Base-by-base conservation (phyloP, 176 grass and related monocot species). In the Olyra latifolia region DNA sequence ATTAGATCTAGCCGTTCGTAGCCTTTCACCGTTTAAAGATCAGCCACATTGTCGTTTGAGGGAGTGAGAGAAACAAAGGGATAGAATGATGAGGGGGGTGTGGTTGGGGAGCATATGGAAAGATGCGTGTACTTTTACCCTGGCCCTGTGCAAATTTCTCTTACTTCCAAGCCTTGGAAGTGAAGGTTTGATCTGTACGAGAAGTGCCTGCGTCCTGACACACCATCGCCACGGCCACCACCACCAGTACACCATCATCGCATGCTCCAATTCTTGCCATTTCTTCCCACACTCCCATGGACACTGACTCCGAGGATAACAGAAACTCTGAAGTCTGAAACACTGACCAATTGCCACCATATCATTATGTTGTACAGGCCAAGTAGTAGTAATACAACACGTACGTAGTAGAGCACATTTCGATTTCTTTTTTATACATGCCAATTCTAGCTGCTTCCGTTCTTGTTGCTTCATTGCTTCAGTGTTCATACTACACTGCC, bases 101-200 rank as follows among this genome's bases (percentile, higher is more conserved):
- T n/a, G n/a, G n/a, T n/a, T n/a, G 49, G 62, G 62, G 27, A 57
- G 14, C 62, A 84, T 71, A 48, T 62, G 66, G 46, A 71, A 70
- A 85, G 66, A 84, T 62, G 75, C 53, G 44, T 85, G 56, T 72
- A 79, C 65, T 85, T 84, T 71, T 78, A 52, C 30, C 74, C 54
- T 69, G 65, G 20, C 50, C 20, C 25, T 63, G 55, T 50, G 45
- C 56, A 78, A 54, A 71, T 69, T 72, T 85, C 44, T 64, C 83
- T 72, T 62, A 85, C 75, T 85, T 64, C 75, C 66, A 79, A 64
- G 56, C 66, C 66, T 63, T 72, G 44, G 83, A 79, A 72, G 66
- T 85, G 83, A 85, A 85, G 75, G 46, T 71, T 85, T 79, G 83
- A 72, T 85, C 83, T 11, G 57, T 85, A 85, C 83, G 66, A 85